Percentiles rank a stretch among this genome's conserved stretches.
phyloP scores from a whole-genome alignment of 73 alveolate species.

The Tetrahymena borealis region DNA sequence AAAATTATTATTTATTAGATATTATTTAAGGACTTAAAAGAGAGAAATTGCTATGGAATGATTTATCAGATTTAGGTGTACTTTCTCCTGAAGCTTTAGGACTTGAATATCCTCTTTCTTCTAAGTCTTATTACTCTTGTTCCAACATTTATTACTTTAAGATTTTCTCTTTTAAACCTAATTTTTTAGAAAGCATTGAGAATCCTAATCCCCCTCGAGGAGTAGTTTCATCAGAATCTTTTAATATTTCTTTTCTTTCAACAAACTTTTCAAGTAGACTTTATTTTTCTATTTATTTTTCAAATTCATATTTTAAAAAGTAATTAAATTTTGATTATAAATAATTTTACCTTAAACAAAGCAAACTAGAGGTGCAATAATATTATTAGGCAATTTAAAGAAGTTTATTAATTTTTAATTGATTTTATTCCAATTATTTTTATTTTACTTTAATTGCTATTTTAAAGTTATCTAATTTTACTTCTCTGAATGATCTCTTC shows the following conservation, averaged over 20 bases:
- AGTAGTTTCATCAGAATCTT: background rate
- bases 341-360: background rate
- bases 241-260: background rate
- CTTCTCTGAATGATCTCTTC: background rate
- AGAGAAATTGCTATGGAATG: background rate
- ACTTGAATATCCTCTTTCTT: background rate
- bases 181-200: background rate
- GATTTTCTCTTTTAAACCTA: background rate
- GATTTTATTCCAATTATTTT: background rate
- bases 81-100: background rate
- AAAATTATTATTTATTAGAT: background rate
- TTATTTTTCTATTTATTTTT: background rate
- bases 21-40: background rate
- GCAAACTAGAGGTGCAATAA: background rate
- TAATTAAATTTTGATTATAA: background rate
- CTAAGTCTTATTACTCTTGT: background rate
- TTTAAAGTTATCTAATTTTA: background rate
- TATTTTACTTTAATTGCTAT: background rate
- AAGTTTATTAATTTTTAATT: background rate
- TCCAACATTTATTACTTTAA: background rate
- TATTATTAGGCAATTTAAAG: background rate
- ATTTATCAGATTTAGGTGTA: background rate
- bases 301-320: background rate
- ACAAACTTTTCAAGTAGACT: background rate
- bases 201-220: background rate